Evolutionary conservation across 2,329 filamentous ascomycete genomes (phyloP), one percentile per base, ranked within the genome.

Genomic region (Penicillium sp.): DNA sequence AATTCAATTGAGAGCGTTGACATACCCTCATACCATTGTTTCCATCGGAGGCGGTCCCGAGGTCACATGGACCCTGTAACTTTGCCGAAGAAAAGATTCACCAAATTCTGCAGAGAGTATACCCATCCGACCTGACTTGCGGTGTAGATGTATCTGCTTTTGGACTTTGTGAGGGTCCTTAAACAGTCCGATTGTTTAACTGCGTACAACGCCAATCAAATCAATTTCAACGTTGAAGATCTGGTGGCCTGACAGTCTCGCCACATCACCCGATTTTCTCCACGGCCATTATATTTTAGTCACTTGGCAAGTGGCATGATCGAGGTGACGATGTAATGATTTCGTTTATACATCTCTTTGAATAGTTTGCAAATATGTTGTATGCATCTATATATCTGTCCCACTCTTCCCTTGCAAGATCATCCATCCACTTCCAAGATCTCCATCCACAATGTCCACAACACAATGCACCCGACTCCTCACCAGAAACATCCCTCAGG

Each of bases 401-500:
- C 39, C 6, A 48, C 18, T 27, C 10, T 19, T 29, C 36, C 14
- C 16, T 1, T 26, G 13, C 14, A 30, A 23, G 11, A 32, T 45
- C 19, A 26, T 35, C 18, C 18, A 47, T 39, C 26, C 19, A 19
- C 30, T 19, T 39, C 26, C 18, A 1, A 51, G n/a, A 48, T 16
- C 39, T 11, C 19, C 4, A 47, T 11, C 9, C 14, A 52, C 7
- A 47, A 55, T 55, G 53, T 35, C 48, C 6, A 41, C 47, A 30
- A 45, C 35, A 34, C 53, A 52, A 43, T 52, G 38, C 23, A 55
- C 53, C 8, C 26, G 53, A 13, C 29, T 46, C 2, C 7, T 52
- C 8, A 19, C 48, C 35, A 45, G 42, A 19, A 47, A 51, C 26
- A 46, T 55, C 2, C 53, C 53, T 18, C 43, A 55, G 42, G 48